These are phyloP conservation scores for Juncus effusus DNA, from an alignment of 176 grass and related monocot species.

Conservation along the genomic window DNA sequence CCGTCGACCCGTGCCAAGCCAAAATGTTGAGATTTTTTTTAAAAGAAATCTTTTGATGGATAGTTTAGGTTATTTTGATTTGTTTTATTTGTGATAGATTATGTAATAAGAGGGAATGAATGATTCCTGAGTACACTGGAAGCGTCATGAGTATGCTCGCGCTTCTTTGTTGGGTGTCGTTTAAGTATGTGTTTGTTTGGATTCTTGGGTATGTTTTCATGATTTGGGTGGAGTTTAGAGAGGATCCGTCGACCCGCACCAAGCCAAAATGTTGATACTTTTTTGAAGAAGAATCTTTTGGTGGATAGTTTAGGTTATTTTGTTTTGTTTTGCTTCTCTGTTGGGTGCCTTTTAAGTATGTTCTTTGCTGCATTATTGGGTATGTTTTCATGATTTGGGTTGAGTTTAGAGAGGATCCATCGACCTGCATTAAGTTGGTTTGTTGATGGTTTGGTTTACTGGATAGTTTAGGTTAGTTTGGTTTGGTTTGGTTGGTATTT, in stretches of 20 bases:
- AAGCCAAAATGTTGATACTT: constrained; percentile 41
- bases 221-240: constrained; percentile 67
- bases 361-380: constrained; percentile 62
- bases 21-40: constrained; percentile 31
- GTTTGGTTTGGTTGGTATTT: too few relatives aligned
- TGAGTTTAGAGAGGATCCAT: constrained; percentile 64
- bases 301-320: too few relatives aligned
- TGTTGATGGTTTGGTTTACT: constrained; percentile 21
- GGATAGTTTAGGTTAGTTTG: too few relatives aligned
- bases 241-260: constrained; percentile 61
- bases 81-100: too few relatives aligned
- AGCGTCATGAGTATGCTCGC: constrained; percentile 70
- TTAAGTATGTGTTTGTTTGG: constrained; percentile 65
- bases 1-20: constrained; percentile 58
- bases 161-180: constrained; percentile 62
- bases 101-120: too few relatives aligned
- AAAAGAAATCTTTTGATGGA: too few relatives aligned
- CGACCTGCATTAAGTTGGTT: constrained; percentile 49
- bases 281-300: too few relatives aligned
- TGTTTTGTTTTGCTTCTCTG: too few relatives aligned
- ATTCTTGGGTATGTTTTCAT: constrained; percentile 74
- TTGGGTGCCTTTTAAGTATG: too few relatives aligned
- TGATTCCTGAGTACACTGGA: constrained; percentile 60
- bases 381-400: constrained; percentile 84
- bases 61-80: too few relatives aligned